These are phyloP conservation scores for Leccinum rimulosum DNA, from an alignment of 768 basidiomycete genomes.

Conservation along the genomic window DNA sequence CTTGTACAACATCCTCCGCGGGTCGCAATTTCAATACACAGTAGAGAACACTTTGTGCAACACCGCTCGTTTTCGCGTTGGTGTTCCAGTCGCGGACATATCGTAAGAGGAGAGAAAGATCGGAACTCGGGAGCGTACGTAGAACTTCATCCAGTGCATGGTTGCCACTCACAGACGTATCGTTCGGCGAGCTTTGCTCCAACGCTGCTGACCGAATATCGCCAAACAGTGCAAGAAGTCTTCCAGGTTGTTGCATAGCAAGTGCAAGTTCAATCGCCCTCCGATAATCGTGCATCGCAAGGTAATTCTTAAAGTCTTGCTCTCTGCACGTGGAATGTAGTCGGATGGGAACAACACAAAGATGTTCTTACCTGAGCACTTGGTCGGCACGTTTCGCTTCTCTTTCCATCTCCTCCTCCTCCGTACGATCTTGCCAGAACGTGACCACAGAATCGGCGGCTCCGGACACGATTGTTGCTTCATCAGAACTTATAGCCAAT, in stretches of 20 bases:
- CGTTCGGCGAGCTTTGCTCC: conserved; percentile 6
- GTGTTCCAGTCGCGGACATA: conserved; percentile 94
- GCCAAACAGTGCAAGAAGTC: conserved; percentile 77
- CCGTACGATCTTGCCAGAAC: conserved; percentile 95
- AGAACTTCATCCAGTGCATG: conserved; percentile 79
- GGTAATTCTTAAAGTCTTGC: conserved; percentile 92
- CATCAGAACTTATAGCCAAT: conserved; percentile 77
- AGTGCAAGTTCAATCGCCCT: conserved; percentile 90
- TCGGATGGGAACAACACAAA: background rate
- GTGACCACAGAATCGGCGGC: conserved; percentile 96
- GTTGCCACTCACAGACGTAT: conserved; percentile 61
- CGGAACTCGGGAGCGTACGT: conserved; percentile 62
- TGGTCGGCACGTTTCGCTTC: conserved; percentile 67
- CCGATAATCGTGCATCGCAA: conserved; percentile 84
- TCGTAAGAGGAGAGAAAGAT: conserved; percentile 76
- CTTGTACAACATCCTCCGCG: conserved; percentile 68
- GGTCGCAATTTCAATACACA: conserved; percentile 76
- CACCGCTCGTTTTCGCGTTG: conserved; percentile 78
- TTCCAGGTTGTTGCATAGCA: conserved; percentile 90
- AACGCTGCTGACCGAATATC: conserved; percentile 44
- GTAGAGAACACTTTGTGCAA: conserved; percentile 83
- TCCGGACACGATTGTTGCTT: conserved; percentile 83
- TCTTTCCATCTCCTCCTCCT: conserved; percentile 73
- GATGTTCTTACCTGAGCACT: conserved; percentile 70
- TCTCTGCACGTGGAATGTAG: conserved; percentile 59